Evolutionary conservation across 2,329 filamentous ascomycete genomes (phyloP), one percentile per base, ranked within the genome.

Genomic region (Sporothrix phasma): DNA sequence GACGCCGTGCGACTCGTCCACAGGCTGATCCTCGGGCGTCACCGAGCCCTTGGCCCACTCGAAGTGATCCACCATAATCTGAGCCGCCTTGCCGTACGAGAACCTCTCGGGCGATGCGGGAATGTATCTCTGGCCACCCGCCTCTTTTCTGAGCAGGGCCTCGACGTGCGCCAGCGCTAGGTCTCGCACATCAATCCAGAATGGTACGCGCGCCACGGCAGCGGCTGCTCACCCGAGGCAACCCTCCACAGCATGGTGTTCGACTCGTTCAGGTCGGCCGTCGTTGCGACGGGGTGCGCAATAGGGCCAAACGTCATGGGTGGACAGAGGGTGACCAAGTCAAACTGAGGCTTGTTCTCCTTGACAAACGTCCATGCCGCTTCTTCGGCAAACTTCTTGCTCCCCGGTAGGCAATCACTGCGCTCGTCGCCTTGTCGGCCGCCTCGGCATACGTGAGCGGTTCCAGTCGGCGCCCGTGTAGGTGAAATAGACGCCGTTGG

Each of bases 401-500:
- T 81, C 79, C 81, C 64, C 80, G 79, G 75, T 85, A 85, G 43
- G 78, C 79, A 15, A 67, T 61, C 74, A 71, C 58, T 5, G 66
- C 49, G 19, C 13, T 54, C 2, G 75, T 77, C 5, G 75, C 70
- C 1, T 74, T 74, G 31, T 72, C 71, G 49, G 71, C 70, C 29
- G 80, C 72, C 63, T 82, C 76, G 26, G 76, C 76, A 63, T 78
- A 74, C 1, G 77, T 80, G 43, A 77, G 76, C 0, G 80, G 74
- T 84, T 84, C 81, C 82, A 84, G 64, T 78, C 77, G 66, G 70
- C 73, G 71, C 79, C 83, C 65, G 71, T 76, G 68, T 79, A 83
- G 31, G 6, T 63, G 66, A 63, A 65, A 31, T 60, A 63, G 4
- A 63, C 37, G 10, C 72, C 65, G 22, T 58, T 41, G 37, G 53